These are phyloP conservation scores for Clonostachys rhizophaga DNA, from an alignment of 2,329 filamentous ascomycete species.

Conservation along the genomic window DNA sequence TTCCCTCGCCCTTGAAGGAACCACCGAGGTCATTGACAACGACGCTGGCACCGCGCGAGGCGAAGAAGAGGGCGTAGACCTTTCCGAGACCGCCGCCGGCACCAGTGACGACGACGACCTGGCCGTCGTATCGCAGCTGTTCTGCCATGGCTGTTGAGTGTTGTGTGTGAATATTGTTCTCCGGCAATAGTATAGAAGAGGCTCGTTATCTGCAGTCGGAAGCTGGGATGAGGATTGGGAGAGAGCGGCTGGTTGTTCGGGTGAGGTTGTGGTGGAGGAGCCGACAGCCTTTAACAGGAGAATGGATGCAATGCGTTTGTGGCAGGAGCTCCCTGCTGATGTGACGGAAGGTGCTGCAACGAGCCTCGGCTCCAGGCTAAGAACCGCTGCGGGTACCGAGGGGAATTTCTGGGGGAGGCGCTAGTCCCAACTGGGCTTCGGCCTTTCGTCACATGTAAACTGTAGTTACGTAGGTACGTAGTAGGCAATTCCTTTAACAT, in stretches of 20 bases:
- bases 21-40: conserved; percentile 96
- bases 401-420: neutral
- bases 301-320: neutral
- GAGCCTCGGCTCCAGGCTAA: neutral
- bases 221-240: conserved; percentile 1
- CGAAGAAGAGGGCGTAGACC: conserved; percentile 87
- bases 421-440: neutral
- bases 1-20: conserved; percentile 90
- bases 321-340: neutral
- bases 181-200: neutral
- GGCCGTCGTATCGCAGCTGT: conserved; percentile 76
- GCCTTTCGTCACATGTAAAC: neutral
- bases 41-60: conserved; percentile 83
- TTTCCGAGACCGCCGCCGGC: conserved; percentile 76
- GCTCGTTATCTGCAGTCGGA: neutral
- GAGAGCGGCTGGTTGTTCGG: neutral
- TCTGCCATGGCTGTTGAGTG: conserved; percentile 45
- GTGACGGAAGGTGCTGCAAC: neutral
- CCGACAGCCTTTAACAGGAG: neutral
- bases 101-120: conserved; percentile 79
- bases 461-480: no score
- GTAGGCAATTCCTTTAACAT: no score
- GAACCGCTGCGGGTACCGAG: neutral
- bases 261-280: neutral
- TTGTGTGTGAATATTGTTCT: conserved; percentile 6